Percentiles rank a stretch among this genome's conserved stretches.
Evolutionary conservation across 805 yeast species (phyloP).

Genomic region (Tetrapisispora namnaoensis): DNA sequence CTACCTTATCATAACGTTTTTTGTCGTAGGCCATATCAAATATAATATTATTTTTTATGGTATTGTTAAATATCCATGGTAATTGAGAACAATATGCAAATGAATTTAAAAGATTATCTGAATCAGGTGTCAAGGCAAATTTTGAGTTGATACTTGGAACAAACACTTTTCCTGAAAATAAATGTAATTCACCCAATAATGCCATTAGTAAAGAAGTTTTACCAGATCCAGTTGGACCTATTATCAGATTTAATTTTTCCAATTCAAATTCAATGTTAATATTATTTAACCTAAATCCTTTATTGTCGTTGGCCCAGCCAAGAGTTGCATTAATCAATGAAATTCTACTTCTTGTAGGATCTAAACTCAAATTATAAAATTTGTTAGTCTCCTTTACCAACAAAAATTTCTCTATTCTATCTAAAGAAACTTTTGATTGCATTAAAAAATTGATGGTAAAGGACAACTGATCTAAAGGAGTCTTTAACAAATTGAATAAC

Average conservation of each 20-base stretch:
- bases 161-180: slow-evolving; percentile 56
- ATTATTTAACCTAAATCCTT: slow-evolving; percentile 69
- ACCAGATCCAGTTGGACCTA: slow-evolving; percentile 95
- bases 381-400: slow-evolving; percentile 76
- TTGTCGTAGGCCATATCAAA: slow-evolving; percentile 68
- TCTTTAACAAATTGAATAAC: slow-evolving; percentile 70
- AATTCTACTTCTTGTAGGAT: slow-evolving; percentile 38
- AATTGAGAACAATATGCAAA: slow-evolving; percentile 94
- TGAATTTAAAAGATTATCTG: slow-evolving; percentile 83
- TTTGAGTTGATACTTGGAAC: slow-evolving; percentile 74
- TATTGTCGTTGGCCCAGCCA: slow-evolving; percentile 57
- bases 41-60: slow-evolving; percentile 71
- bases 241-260: slow-evolving; percentile 72
- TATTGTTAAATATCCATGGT: slow-evolving; percentile 91
- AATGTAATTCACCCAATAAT: slow-evolving; percentile 85
- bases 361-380: slow-evolving; percentile 63
- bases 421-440: slow-evolving; percentile 86
- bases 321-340: slow-evolving; percentile 77
- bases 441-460: slow-evolving; percentile 79
- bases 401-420: slow-evolving; percentile 76
- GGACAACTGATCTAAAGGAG: slow-evolving; percentile 83
- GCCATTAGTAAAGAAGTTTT: slow-evolving; percentile 87
- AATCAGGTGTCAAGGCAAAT: slow-evolving; percentile 59
- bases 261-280: slow-evolving; percentile 56
- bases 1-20: slow-evolving; percentile 65